Conservation (phyloP, 202 grass and related monocot species). For the Bolboschoenoplectus hybrid region DNA sequence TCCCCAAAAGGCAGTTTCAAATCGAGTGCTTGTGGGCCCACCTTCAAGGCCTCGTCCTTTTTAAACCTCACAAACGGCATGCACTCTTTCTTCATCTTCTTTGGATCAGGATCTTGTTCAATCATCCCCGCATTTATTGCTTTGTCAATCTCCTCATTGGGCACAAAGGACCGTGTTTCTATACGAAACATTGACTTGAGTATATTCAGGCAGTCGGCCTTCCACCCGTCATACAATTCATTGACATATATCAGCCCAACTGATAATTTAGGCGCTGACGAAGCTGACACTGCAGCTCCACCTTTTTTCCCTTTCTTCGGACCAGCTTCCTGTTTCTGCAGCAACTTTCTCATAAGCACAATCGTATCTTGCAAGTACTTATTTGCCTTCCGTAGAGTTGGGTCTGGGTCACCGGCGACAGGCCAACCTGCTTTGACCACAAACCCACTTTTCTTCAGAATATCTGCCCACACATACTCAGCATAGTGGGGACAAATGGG, state of each 20-base stretch:
- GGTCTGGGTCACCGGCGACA: constrained; percentile 46
- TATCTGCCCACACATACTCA: constrained; percentile 81
- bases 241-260: constrained; percentile 72
- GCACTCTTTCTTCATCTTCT: constrained; percentile 67
- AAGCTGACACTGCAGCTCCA: constrained; percentile 39
- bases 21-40: constrained; percentile 62
- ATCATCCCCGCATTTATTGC: constrained; percentile 54
- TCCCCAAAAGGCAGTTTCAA: constrained; percentile 73
- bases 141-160: constrained; percentile 65
- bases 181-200: constrained; percentile 59
- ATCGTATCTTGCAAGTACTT: constrained; percentile 83
- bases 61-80: constrained; percentile 80
- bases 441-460: constrained; percentile 83
- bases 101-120: constrained; percentile 57
- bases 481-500: constrained; percentile 90
- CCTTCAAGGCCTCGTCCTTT: constrained; percentile 58
- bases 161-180: constrained; percentile 49
- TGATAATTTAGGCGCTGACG: constrained; percentile 53
- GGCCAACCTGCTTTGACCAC: constrained; percentile 80
- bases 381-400: constrained; percentile 67
- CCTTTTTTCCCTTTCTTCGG: constrained; percentile 82
- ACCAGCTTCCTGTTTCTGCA: constrained; percentile 83
- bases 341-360: constrained; percentile 70
- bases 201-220: constrained; percentile 76
- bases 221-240: constrained; percentile 81